A percentile compares a stretch with the other conserved stretches of the same genome.
These are phyloP conservation scores for Vicia sativa DNA, from an alignment of 306 rosid genomes.

Conservation along the genomic window DNA sequence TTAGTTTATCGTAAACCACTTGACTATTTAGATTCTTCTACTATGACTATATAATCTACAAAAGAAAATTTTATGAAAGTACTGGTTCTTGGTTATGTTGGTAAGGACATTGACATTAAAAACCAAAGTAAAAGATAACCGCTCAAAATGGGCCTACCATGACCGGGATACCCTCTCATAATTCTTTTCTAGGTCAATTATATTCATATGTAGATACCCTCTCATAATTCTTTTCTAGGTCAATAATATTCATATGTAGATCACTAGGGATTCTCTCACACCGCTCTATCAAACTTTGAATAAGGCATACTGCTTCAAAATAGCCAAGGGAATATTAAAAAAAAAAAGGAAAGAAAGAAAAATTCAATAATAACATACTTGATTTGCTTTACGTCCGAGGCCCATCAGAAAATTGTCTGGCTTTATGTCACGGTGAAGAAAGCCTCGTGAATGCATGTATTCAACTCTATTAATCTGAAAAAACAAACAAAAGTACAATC, in stretches of 20 bases:
- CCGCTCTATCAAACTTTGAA: conserved; percentile 24
- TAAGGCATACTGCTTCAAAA: background rate
- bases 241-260: conserved; percentile 9
- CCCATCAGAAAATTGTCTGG: conserved; percentile 99
- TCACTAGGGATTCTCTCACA: background rate
- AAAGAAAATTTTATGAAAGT: conserved; percentile 8
- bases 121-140: conserved; percentile 2
- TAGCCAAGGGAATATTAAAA: background rate
- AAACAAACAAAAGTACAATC: conserved; percentile 30
- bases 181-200: conserved; percentile 11
- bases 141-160: background rate
- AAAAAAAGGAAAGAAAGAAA: background rate
- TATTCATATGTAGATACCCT: too few species aligned
- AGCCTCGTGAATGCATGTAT: conserved; percentile 99
- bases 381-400: conserved; percentile 96
- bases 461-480: conserved; percentile 98
- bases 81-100: background rate
- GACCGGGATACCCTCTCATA: conserved; percentile 3
- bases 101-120: background rate
- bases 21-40: background rate
- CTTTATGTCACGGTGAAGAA: conserved; percentile 98
- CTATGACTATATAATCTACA: conserved; percentile 5
- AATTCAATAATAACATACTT: conserved; percentile 52
- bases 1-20: conserved; percentile 3
- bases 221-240: conserved; percentile 7